A percentile compares a stretch with the other conserved stretches of the same genome.
phyloP scores from a whole-genome alignment of 208 protist genomes.

The Angomonas desouzai region DNA sequence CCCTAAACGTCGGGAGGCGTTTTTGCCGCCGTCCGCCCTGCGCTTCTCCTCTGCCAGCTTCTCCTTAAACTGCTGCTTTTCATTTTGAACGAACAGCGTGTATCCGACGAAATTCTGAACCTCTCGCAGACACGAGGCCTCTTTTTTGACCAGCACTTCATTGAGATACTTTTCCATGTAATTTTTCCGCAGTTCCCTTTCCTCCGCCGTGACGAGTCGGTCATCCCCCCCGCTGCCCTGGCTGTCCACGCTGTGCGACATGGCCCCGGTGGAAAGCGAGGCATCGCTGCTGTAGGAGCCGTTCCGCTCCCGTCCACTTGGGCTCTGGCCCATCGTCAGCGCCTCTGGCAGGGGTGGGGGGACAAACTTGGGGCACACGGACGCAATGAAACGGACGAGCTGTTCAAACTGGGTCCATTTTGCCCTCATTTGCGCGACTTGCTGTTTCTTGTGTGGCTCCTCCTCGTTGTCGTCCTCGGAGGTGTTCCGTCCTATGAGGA shows the following conservation, averaged over 20 bases:
- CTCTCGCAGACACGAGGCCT: conserved; percentile 37
- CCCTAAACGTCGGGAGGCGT: not conserved
- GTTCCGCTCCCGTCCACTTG: not conserved
- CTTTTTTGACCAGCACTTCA: conserved; percentile 16
- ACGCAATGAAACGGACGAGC: conserved; percentile 35
- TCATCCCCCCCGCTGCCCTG: not conserved
- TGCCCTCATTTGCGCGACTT: conserved; percentile 30
- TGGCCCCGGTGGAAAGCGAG: not conserved
- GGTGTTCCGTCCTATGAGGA: conserved; percentile 10
- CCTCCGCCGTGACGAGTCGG: conserved; percentile 10
- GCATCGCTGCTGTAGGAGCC: not conserved
- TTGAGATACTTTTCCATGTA: conserved; percentile 55
- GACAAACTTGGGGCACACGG: conserved; percentile 40
- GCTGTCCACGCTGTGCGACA: not conserved
- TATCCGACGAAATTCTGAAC: conserved; percentile 56
- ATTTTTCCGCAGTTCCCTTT: conserved; percentile 24
- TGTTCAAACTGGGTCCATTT: conserved; percentile 39
- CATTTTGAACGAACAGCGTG: conserved; percentile 21
- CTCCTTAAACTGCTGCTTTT: conserved; percentile 9
- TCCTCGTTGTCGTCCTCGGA: conserved; percentile 4
- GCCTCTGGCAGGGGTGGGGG: conserved; percentile 27
- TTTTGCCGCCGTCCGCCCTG: too few relatives aligned
- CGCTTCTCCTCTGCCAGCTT: conserved; percentile 5
- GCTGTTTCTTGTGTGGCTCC: conserved; percentile 18
- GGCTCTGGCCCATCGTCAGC: conserved; percentile 18